Evolutionary conservation across 441 rosid species (phyloP).

Genomic region (Mallotus japonicus): DNA sequence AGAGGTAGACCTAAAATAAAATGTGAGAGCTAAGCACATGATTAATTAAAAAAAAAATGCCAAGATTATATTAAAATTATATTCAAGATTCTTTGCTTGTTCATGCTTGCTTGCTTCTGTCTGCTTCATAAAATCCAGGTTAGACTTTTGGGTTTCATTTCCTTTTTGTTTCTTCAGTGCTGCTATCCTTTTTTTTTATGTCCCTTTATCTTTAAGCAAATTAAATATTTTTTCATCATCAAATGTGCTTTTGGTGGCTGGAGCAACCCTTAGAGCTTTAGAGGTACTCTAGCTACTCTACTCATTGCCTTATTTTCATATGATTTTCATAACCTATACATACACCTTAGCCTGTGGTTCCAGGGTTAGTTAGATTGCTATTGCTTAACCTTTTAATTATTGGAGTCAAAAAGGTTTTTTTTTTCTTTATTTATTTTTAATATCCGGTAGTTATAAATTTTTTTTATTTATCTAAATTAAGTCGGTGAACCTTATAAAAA

Average conservation of each 20-base stretch:
- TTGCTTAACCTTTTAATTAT: too few relatives aligned
- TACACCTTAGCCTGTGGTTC: too few relatives aligned
- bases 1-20: neutral
- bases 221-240: neutral
- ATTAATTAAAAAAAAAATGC: too few relatives aligned
- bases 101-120: neutral
- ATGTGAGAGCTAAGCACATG: neutral
- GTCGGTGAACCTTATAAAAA: too few relatives aligned
- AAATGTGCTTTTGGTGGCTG: neutral
- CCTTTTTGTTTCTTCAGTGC: neutral
- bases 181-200: neutral
- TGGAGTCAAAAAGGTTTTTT: too few relatives aligned
- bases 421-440: too few relatives aligned
- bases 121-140: neutral
- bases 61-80: too few relatives aligned
- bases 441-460: too few relatives aligned
- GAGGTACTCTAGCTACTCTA: neutral
- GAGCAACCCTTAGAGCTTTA: neutral
- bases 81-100: conserved; percentile 12
- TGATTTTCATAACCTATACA: neutral
- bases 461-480: too few relatives aligned
- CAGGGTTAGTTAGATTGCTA: too few relatives aligned
- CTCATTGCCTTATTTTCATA: neutral
- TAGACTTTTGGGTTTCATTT: neutral
- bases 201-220: conserved; percentile 1